Evolutionary conservation across 768 basidiomycete genomes (phyloP), one percentile per base, ranked within the genome.

Genomic region (Mycena venus): DNA sequence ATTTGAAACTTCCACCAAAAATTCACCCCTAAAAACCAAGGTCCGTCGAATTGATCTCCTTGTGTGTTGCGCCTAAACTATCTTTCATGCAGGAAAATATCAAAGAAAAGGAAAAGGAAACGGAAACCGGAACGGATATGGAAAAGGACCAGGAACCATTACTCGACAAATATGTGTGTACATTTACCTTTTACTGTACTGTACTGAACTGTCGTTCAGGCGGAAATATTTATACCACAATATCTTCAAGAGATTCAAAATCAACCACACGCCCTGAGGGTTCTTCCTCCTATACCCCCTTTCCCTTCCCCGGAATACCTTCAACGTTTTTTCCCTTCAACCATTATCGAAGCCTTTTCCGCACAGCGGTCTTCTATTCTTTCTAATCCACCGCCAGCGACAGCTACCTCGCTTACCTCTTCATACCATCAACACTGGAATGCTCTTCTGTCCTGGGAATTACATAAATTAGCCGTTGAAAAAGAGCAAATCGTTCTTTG

Each of bases 181-280:
- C 15, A 29, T 31, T 51, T 56, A 10, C 19, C 15, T 60, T 58
- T 25, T 23, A 14, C 36, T 23, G 53, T 56, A 64, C 40, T 42
- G 61, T 15, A 59, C 60, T 69, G 21, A 62, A 49, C 8, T 12
- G 3, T 44, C 65, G 29, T 49, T 31, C 65, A 90, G 88, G 89
- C 89, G 73, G 86, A 88, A 53, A 80, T 83, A 51, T 90, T 88
- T 78, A 80, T 88, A 70, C 89, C 88, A 49, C 84, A 87, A 77
- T 89, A 86, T 80, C 83, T 90, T 71, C 84, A 84, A 83, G 85
- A 87, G 73, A 86, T 90, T 36, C 88, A 90, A 83, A 86, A 81
- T 72, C 84, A 85, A 80, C 77, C 83, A 55, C 87, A 89, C 78
- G 80, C 79, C 25, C 82, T 90, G 64, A 79, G 83, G 42, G 83